Conservation (phyloP, 371 early-diverging fungal species). For the Mucor racemosus region DNA sequence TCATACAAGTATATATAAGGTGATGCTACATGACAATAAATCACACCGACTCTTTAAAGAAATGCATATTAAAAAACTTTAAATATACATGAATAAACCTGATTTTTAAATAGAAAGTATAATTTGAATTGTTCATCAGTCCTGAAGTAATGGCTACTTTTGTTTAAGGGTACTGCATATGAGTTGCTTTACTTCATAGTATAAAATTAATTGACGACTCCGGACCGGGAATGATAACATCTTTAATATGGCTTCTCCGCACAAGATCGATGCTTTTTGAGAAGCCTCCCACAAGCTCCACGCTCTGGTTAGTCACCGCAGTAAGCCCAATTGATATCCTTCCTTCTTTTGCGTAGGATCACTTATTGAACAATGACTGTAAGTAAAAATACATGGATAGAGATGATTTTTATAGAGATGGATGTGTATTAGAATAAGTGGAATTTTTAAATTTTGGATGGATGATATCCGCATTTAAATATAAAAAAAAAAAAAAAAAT, state of each 20-base stretch:
- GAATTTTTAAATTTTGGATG: conserved; percentile 13
- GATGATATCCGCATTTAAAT: background rate
- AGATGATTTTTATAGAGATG: background rate
- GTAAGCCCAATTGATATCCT: conserved; percentile 14
- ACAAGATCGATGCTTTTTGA: background rate
- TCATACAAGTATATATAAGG: too few species aligned
- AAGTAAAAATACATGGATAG: background rate
- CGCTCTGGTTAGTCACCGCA: background rate
- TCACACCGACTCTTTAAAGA: too few species aligned
- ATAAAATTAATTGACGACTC: background rate
- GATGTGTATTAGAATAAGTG: background rate
- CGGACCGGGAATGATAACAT: background rate
- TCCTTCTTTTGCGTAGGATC: conserved; percentile 29
- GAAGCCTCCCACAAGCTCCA: background rate
- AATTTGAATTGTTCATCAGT: too few species aligned
- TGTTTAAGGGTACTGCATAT: too few species aligned
- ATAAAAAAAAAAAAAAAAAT: too few species aligned
- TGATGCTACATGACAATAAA: too few species aligned
- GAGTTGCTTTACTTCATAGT: too few species aligned
- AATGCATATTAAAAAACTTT: too few species aligned
- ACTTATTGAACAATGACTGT: conserved; percentile 33
- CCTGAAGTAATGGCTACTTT: too few species aligned
- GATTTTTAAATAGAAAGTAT: too few species aligned
- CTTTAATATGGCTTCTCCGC: background rate
- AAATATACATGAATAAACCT: too few species aligned